Percentiles rank a stretch among this genome's conserved stretches.
Conservation (phyloP, 2,329 filamentous ascomycete species). For the Raffaelea ambrosiae region DNA sequence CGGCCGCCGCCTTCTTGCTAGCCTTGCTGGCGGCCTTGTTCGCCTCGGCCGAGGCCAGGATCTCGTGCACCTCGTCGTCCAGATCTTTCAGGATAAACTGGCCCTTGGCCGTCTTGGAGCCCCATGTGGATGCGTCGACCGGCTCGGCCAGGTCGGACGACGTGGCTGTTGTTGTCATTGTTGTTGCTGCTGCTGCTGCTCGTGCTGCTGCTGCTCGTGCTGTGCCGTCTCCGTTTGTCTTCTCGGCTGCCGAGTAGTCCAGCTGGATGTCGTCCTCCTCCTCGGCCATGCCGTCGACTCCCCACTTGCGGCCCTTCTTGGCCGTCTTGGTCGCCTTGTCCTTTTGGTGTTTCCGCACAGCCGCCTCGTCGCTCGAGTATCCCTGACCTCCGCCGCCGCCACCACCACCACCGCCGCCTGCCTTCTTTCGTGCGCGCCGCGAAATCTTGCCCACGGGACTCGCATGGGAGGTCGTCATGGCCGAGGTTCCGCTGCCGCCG, state of each 20-base stretch:
- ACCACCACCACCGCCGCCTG: constrained; percentile 31
- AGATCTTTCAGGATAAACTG: constrained; percentile 92
- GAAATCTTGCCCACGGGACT: constrained; percentile 71
- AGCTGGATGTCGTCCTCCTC: constrained; percentile 73
- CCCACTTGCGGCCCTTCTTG: constrained; percentile 90
- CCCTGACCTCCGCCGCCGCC: constrained; percentile 39
- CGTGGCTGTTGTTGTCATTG: neutral
- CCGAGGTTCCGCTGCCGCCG: constrained; percentile 50
- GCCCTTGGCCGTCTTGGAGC: constrained; percentile 78
- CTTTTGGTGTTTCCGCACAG: constrained; percentile 49
- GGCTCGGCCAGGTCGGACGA: constrained; percentile 49
- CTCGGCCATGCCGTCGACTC: constrained; percentile 77
- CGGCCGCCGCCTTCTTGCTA: constrained; percentile 20
- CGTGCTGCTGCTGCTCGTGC: constrained; percentile 28
- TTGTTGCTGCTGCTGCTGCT: constrained; percentile 31
- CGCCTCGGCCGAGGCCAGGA: constrained; percentile 67
- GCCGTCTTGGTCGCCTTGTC: constrained; percentile 39
- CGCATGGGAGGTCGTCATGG: too few species aligned
- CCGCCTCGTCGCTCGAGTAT: constrained; percentile 76
- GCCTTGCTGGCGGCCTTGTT: constrained; percentile 28
- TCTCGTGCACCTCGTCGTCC: constrained; percentile 86
- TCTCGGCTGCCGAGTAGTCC: constrained; percentile 73
- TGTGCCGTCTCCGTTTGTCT: constrained; percentile 39
- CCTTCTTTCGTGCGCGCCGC: constrained; percentile 62
- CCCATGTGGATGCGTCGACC: constrained; percentile 75